Percentiles rank a stretch among this genome's conserved stretches.
phyloP scores from a whole-genome alignment of 2,329 filamentous ascomycete species.

The Parafenestella ontariensis region DNA sequence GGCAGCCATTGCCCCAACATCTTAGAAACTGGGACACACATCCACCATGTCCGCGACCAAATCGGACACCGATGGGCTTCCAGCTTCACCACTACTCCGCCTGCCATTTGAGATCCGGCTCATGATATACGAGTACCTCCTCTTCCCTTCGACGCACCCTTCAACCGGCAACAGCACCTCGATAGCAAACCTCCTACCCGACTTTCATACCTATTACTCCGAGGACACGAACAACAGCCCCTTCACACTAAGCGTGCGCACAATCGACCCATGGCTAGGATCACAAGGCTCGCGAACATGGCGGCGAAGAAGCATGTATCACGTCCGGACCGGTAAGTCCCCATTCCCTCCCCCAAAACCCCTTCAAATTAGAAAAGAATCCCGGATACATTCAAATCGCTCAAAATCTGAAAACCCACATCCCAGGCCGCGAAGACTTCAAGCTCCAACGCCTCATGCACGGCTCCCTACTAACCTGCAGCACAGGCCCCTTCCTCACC shows the following conservation, averaged over 20 bases:
- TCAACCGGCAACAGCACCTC: slow-evolving; percentile 36
- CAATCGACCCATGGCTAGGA: slow-evolving; percentile 50
- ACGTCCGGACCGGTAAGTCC: slow-evolving; percentile 44
- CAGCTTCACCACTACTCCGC: slow-evolving; percentile 49
- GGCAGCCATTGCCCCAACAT: not conserved
- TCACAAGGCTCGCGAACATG: slow-evolving; percentile 32
- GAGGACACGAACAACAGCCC: slow-evolving; percentile 38
- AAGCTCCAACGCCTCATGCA: not conserved
- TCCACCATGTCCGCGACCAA: slow-evolving; percentile 9
- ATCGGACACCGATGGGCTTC: slow-evolving; percentile 1
- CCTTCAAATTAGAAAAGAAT: slow-evolving; percentile 5
- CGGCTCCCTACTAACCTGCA: slow-evolving; percentile 21
- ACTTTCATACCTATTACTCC: slow-evolving; percentile 53
- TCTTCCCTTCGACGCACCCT: slow-evolving; percentile 49
- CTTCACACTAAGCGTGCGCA: slow-evolving; percentile 52
- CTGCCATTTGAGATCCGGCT: slow-evolving; percentile 56
- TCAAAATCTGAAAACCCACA: too few species aligned
- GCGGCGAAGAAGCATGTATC: slow-evolving; percentile 49
- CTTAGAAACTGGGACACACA: not conserved
- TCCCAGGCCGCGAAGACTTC: not conserved
- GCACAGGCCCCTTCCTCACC: slow-evolving; percentile 51
- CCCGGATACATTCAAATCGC: too few species aligned
- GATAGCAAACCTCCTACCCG: slow-evolving; percentile 44
- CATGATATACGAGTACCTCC: slow-evolving; percentile 55
- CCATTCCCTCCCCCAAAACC: not conserved